Evolutionary conservation across 2,329 filamentous ascomycete species (phyloP).

Genomic region (Fusarium cyanostomum): DNA sequence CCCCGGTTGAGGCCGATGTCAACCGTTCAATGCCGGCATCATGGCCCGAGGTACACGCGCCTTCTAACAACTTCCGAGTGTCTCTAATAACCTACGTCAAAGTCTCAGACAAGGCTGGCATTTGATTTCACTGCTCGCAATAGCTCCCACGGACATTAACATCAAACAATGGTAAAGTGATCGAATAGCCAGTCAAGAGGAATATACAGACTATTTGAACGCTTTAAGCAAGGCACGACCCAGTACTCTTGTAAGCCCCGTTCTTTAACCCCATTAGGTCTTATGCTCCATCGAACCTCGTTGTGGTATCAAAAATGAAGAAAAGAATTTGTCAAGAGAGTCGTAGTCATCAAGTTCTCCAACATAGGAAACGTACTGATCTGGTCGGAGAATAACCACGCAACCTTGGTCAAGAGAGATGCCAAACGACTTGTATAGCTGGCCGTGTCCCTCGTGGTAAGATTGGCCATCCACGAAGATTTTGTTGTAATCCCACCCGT

Average conservation of each 20-base stretch:
- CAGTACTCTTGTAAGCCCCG: neutral
- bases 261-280: neutral
- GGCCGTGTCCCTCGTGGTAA: constrained; percentile 63
- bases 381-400: constrained; percentile 69
- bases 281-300: neutral
- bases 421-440: constrained; percentile 66
- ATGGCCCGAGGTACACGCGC: constrained; percentile 17
- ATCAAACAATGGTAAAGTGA: neutral
- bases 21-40: constrained; percentile 9
- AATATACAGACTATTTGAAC: too few species aligned
- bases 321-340: neutral
- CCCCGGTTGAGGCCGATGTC: constrained; percentile 21
- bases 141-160: too few species aligned
- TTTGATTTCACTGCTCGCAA: neutral
- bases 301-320: neutral
- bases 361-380: constrained; percentile 66
- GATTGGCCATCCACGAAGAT: constrained; percentile 64
- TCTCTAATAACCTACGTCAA: constrained; percentile 23
- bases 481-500: constrained; percentile 66
- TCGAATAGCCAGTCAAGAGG: too few species aligned
- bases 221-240: too few species aligned
- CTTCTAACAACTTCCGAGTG: constrained; percentile 24
- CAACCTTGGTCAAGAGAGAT: constrained; percentile 63
- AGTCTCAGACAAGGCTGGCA: neutral
- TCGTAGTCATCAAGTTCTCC: constrained; percentile 22